Conservation (phyloP, 208 protist species). For the Leishmania guyanensis region DNA sequence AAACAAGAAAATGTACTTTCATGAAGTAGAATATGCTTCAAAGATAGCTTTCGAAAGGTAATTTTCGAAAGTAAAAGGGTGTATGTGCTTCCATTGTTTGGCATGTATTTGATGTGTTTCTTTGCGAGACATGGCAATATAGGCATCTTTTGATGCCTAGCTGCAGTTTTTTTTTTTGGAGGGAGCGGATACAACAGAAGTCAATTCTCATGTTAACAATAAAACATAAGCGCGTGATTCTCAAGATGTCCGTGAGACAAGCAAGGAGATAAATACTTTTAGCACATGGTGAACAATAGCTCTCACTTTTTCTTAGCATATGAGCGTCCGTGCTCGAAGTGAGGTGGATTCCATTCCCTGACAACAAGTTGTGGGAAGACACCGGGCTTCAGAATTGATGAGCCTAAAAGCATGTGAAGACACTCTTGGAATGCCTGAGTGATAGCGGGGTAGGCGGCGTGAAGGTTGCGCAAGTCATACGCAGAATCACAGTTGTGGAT, state of each 20-base stretch:
- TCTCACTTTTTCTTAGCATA: conserved; percentile 22
- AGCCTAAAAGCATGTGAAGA: conserved; percentile 87
- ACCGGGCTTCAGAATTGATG: conserved; percentile 87
- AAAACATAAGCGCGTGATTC: background rate
- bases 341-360: conserved; percentile 75
- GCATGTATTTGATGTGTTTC: background rate
- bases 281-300: background rate
- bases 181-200: background rate
- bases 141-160: background rate
- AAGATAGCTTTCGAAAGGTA: too few relatives aligned
- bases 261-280: background rate
- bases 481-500: conserved; percentile 86
- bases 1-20: background rate
- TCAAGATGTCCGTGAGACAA: background rate
- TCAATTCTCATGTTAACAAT: background rate
- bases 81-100: background rate
- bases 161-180: background rate
- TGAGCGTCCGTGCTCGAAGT: conserved; percentile 72
- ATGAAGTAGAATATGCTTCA: too few relatives aligned
- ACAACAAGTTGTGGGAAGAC: conserved; percentile 82
- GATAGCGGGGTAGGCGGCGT: conserved; percentile 82
- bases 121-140: background rate
- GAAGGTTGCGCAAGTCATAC: conserved; percentile 72
- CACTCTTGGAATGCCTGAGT: conserved; percentile 92
- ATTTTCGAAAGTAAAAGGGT: background rate